Evolutionary conservation across 2,329 filamentous ascomycete species (phyloP), one percentile per base, ranked within the genome.

Genomic region (Aspergillus aculeatus): DNA sequence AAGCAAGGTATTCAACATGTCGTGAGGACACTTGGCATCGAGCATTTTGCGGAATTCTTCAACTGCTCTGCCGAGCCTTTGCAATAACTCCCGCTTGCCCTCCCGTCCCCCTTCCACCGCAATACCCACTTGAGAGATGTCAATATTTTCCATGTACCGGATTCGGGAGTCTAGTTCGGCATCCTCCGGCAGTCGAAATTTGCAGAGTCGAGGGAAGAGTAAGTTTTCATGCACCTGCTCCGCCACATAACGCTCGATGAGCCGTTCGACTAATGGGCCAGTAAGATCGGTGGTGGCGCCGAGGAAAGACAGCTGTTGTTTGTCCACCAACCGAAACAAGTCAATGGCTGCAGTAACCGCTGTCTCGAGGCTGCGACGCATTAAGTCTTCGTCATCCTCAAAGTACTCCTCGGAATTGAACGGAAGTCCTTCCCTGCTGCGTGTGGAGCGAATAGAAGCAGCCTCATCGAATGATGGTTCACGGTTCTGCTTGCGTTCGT

Each of bases 261-360:
- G 83, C 62, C 91, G 88, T 77, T 99, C 96, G 1, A 99, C 93
- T 9, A 96, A 80, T 1, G 93, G 91, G 0, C 95, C 94, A 0
- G 95, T 98, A 54, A 99, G 79, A 71, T 97, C 92, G 2, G 96
- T 99, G 1, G 92, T 96, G 4, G 93, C 91, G 19, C 93, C 95
- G 4, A 99, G 82, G 38, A 96, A 83, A 3, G 94, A 97, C 29
- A 99, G 81, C 69, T 98, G 95, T 69, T 96, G 91, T 74, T 96
- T 96, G 73, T 99, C 95, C 5, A 99, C 94, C 61, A 88, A 88
- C 69, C 98, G 94, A 66, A 99, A 99, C 1, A 98, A 83, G 70
- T 99, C 95, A 66, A 99, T 98, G 0, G 93, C 95, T 10, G 90
- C 86, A 10, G 92, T 96, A 11, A 99, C 91, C 1, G 94, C 93